These are phyloP conservation scores for Wickerhamomyces bovis DNA, from an alignment of 805 yeast genomes.

Conservation along the genomic window DNA sequence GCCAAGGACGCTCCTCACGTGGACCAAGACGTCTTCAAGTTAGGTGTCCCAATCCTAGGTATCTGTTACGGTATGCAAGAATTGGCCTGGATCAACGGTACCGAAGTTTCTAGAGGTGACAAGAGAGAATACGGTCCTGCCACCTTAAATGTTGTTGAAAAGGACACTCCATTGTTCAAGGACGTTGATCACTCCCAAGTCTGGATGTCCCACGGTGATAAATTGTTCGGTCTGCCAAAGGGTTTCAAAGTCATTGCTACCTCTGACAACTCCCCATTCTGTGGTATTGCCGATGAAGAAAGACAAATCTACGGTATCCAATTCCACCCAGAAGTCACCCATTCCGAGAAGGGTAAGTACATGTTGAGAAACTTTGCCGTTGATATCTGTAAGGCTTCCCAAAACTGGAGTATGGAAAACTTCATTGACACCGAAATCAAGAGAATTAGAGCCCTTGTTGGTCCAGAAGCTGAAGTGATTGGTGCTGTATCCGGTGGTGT, in stretches of 20 bases:
- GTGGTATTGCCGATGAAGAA: constrained; percentile 77
- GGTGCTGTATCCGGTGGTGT: constrained; percentile 99
- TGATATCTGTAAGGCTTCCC: constrained; percentile 75
- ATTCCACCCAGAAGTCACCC: constrained; percentile 99
- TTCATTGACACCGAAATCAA: constrained; percentile 94
- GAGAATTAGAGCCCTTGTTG: constrained; percentile 85
- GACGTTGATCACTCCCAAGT: constrained; percentile 93
- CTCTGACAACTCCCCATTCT: constrained; percentile 90
- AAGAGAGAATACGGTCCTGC: constrained; percentile 99
- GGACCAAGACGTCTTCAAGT: constrained; percentile 86
- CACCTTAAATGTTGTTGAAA: constrained; percentile 68
- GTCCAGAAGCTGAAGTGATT: constrained; percentile 96
- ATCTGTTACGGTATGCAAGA: constrained; percentile 99
- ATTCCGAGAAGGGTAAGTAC: constrained; percentile 84
- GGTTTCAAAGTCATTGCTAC: constrained; percentile 88
- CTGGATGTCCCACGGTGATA: constrained; percentile 99
- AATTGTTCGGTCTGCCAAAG: constrained; percentile 81
- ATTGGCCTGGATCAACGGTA: constrained; percentile 95
- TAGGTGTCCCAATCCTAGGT: constrained; percentile 91
- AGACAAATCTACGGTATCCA: constrained; percentile 88
- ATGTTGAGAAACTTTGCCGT: constrained; percentile 90
- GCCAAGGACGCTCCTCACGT: constrained; percentile 96
- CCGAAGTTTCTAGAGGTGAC: constrained; percentile 87
- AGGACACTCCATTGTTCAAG: constrained; percentile 63
- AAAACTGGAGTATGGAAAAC: constrained; percentile 98